These are phyloP conservation scores for Cercospora brassicicola DNA, from an alignment of 2,329 filamentous ascomycete species.

Conservation along the genomic window DNA sequence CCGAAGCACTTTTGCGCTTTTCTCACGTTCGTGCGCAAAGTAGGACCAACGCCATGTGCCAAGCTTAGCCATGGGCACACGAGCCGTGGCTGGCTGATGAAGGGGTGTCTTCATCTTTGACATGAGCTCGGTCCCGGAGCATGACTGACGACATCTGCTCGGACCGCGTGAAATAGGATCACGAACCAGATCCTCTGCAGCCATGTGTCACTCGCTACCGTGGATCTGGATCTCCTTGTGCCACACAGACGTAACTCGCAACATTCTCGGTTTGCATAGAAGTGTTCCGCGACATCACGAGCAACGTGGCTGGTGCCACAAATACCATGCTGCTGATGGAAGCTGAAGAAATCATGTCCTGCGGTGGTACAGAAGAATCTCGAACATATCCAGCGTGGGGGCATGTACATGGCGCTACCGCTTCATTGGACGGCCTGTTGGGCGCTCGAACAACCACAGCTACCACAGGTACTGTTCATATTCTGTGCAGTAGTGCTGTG, in stretches of 20 bases:
- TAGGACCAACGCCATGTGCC: slow-evolving; percentile 4
- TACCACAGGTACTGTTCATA: neutral
- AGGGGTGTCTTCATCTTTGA: neutral
- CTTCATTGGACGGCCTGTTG: neutral
- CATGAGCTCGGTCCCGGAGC: slow-evolving; percentile 1
- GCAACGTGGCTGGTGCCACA: slow-evolving; percentile 5
- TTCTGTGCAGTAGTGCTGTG: neutral
- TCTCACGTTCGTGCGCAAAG: slow-evolving; percentile 3
- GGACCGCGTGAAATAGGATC: slow-evolving; percentile 7
- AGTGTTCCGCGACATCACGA: neutral
- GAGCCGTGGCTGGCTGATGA: slow-evolving; percentile 2
- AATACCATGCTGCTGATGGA: neutral
- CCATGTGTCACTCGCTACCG: slow-evolving; percentile 12
- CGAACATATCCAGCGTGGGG: neutral
- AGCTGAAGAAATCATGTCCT: neutral
- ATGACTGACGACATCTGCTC: slow-evolving; percentile 9
- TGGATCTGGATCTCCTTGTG: neutral
- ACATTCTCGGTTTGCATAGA: neutral
- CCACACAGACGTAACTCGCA: neutral
- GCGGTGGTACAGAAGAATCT: neutral
- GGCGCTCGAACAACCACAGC: neutral
- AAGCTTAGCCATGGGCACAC: slow-evolving; percentile 1
- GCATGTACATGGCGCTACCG: neutral
- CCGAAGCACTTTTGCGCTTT: neutral
- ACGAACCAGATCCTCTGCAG: slow-evolving; percentile 6